Evolutionary conservation across 352 stramenopile genomes (phyloP).

Genomic region (Bremia lactucae): DNA sequence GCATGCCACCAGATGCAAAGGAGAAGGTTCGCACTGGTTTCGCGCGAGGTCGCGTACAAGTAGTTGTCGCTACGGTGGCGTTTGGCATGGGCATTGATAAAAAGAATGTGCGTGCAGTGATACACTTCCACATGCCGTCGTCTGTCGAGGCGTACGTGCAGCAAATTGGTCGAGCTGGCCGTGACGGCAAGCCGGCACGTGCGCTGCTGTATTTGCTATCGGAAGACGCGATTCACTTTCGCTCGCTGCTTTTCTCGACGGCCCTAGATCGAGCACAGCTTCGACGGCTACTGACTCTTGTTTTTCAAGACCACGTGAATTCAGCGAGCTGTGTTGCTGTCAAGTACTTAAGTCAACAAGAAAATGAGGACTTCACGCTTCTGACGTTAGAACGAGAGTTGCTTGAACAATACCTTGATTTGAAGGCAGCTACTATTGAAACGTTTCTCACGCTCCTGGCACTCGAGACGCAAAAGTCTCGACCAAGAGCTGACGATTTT

Average conservation of each 20-base stretch:
- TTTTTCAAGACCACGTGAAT: conserved; percentile 19
- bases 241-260: conserved; percentile 63
- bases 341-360: conserved; percentile 8
- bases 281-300: conserved; percentile 26
- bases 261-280: conserved; percentile 48
- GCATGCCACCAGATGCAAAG: conserved; percentile 74
- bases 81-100: conserved; percentile 99
- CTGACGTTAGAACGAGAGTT: conserved; percentile 47
- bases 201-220: conserved; percentile 52
- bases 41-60: conserved; percentile 69
- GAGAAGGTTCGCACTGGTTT: conserved; percentile 82
- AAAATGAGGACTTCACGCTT: conserved; percentile 9
- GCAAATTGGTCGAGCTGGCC: conserved; percentile 91
- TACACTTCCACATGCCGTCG: conserved; percentile 94
- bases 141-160: conserved; percentile 98
- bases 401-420: conserved; percentile 51
- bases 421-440: conserved; percentile 64
- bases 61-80: conserved; percentile 95
- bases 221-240: conserved; percentile 60
- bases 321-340: conserved; percentile 17
- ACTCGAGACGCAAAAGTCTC: conserved; percentile 15
- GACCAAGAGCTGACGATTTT: conserved; percentile 10
- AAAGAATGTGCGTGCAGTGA: conserved; percentile 93
- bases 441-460: conserved; percentile 65
- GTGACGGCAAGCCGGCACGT: conserved; percentile 83